A percentile compares a stretch with the other conserved stretches of the same genome.
Evolutionary conservation across 257 asterid species (phyloP).

Genomic region (Solanum dulcamara): DNA sequence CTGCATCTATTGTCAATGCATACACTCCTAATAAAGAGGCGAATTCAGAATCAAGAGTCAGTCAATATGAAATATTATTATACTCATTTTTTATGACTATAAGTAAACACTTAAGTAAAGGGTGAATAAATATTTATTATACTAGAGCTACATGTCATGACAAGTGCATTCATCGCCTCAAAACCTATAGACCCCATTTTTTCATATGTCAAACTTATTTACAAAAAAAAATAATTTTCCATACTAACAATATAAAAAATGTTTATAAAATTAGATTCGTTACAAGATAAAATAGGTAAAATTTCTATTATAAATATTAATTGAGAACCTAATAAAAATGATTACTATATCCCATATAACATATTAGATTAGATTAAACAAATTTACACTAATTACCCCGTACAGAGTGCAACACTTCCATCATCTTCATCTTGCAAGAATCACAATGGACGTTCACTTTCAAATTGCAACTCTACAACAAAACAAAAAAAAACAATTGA

Average conservation of each 20-base stretch:
- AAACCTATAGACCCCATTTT: neutral
- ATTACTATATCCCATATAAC: neutral
- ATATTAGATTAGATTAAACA: neutral
- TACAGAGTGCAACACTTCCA: slow-evolving; percentile 31
- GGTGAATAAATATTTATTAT: neutral
- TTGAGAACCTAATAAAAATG: neutral
- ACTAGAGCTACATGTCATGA: neutral
- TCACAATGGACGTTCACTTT: slow-evolving; percentile 36
- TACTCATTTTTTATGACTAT: neutral
- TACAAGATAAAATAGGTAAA: neutral
- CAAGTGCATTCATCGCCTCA: neutral
- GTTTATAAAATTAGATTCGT: neutral
- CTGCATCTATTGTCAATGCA: slow-evolving; percentile 20
- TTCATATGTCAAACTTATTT: neutral
- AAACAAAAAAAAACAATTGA: neutral
- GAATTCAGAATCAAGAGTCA: neutral
- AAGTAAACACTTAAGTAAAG: neutral
- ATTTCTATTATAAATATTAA: neutral
- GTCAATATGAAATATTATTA: neutral
- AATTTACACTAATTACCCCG: slow-evolving; percentile 18
- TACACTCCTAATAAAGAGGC: slow-evolving; percentile 16
- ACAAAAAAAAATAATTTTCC: neutral
- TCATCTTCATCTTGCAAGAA: slow-evolving; percentile 33
- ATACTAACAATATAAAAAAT: neutral
- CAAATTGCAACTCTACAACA: slow-evolving; percentile 31